Conservation (phyloP, 768 basidiomycete species). For the Amanita rimosa region DNA sequence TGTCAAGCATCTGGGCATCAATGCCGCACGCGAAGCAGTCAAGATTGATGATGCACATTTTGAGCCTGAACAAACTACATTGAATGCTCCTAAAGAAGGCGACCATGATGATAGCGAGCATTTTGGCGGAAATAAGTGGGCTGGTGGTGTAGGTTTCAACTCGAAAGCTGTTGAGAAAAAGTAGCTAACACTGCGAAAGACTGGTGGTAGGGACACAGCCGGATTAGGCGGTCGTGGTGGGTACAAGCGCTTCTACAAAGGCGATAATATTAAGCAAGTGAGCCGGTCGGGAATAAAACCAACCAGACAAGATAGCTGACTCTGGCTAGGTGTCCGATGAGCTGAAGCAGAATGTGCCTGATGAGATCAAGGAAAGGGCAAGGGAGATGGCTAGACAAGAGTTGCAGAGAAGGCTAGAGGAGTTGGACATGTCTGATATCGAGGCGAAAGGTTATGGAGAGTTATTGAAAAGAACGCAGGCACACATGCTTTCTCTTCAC, state of each 20-base stretch:
- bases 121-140: slow-evolving; percentile 51
- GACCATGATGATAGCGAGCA: slow-evolving; percentile 54
- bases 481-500: slow-evolving; percentile 47
- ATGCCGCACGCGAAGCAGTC: slow-evolving; percentile 42
- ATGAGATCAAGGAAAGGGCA: slow-evolving; percentile 49
- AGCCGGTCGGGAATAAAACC: background rate
- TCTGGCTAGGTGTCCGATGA: slow-evolving; percentile 32
- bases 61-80: slow-evolving; percentile 39
- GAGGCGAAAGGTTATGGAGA: slow-evolving; percentile 48
- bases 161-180: background rate
- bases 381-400: slow-evolving; percentile 59
- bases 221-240: slow-evolving; percentile 59
- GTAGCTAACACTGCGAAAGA: slow-evolving; percentile 22
- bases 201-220: slow-evolving; percentile 52
- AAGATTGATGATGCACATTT: slow-evolving; percentile 46
- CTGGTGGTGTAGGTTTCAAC: slow-evolving; percentile 40
- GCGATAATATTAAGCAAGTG: slow-evolving; percentile 54
- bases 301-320: background rate
- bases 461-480: slow-evolving; percentile 41
- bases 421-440: slow-evolving; percentile 44
- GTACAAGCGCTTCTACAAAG: slow-evolving; percentile 53
- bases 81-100: slow-evolving; percentile 49
- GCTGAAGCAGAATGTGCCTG: slow-evolving; percentile 47
- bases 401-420: slow-evolving; percentile 46
- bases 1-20: slow-evolving; percentile 43